Evolutionary conservation across 2,329 filamentous ascomycete species (phyloP).

Genomic region (Pestalotiopsis sp.): DNA sequence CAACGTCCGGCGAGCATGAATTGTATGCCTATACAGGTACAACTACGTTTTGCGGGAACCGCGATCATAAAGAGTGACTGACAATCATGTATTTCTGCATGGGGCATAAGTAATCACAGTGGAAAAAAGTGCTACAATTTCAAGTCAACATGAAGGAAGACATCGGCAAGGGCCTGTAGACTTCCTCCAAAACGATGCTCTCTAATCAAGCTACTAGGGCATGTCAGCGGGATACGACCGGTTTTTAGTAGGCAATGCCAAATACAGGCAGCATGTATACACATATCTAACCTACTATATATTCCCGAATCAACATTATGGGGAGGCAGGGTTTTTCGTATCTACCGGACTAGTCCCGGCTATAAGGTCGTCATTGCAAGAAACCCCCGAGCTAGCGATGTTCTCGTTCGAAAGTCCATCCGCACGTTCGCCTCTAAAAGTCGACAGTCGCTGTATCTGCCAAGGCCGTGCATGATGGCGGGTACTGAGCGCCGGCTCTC

Average conservation of each 20-base stretch:
- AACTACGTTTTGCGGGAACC: background rate
- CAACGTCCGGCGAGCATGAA: background rate
- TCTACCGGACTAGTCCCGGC: background rate
- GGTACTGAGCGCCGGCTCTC: background rate
- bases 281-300: no score
- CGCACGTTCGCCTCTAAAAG: background rate
- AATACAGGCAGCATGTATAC: no score
- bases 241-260: no score
- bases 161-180: no score
- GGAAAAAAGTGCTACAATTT: no score
- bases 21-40: background rate
- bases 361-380: background rate
- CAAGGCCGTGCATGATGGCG: background rate
- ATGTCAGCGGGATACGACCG: no score
- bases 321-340: background rate
- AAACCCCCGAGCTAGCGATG: background rate
- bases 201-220: no score
- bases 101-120: no score
- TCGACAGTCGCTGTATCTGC: background rate
- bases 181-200: no score
- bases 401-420: background rate
- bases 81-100: no score
- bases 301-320: no score
- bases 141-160: no score
- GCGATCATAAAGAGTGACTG: background rate